A percentile compares a stretch with the other conserved stretches of the same genome.
These are phyloP conservation scores for Rasamsonia emersonii DNA, from an alignment of 2,329 filamentous ascomycete genomes.

Conservation along the genomic window DNA sequence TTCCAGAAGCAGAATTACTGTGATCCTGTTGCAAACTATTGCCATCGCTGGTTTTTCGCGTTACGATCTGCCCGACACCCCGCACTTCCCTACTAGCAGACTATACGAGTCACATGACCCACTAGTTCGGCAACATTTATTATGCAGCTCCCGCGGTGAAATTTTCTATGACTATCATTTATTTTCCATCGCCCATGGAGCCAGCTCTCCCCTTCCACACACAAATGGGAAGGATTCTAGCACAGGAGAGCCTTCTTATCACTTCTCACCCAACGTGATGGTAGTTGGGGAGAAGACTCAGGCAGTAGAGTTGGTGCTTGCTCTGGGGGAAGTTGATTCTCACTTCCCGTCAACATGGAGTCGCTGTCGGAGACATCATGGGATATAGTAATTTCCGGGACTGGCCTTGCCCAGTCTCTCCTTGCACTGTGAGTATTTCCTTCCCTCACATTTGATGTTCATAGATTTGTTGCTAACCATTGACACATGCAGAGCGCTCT, in stretches of 20 bases:
- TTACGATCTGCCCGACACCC: too few relatives aligned
- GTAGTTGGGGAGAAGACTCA: slow-evolving; percentile 11
- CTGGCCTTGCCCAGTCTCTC: slow-evolving; percentile 68
- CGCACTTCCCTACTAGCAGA: background rate
- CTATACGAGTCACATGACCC: slow-evolving; percentile 5
- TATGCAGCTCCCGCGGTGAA: background rate
- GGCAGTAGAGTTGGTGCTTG: too few relatives aligned
- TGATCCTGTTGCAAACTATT: too few relatives aligned
- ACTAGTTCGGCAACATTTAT: slow-evolving; percentile 4
- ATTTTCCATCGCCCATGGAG: slow-evolving; percentile 1
- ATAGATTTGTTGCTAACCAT: slow-evolving; percentile 44
- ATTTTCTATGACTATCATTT: background rate
- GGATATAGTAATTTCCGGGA: slow-evolving; percentile 74
- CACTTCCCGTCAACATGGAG: slow-evolving; percentile 49
- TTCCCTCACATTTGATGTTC: slow-evolving; percentile 6
- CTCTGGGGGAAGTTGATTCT: background rate
- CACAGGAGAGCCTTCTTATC: background rate
- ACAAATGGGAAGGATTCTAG: slow-evolving; percentile 1
- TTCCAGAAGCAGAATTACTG: too few relatives aligned
- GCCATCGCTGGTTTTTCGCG: too few relatives aligned
- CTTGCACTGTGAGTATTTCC: slow-evolving; percentile 62
- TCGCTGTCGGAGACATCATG: slow-evolving; percentile 63
- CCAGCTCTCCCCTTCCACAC: too few relatives aligned
- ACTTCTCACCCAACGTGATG: slow-evolving; percentile 12
- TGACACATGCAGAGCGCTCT: slow-evolving; percentile 65